Conservation (phyloP, 2,329 filamentous ascomycete genomes). For the Ophiostoma tasmaniense region DNA sequence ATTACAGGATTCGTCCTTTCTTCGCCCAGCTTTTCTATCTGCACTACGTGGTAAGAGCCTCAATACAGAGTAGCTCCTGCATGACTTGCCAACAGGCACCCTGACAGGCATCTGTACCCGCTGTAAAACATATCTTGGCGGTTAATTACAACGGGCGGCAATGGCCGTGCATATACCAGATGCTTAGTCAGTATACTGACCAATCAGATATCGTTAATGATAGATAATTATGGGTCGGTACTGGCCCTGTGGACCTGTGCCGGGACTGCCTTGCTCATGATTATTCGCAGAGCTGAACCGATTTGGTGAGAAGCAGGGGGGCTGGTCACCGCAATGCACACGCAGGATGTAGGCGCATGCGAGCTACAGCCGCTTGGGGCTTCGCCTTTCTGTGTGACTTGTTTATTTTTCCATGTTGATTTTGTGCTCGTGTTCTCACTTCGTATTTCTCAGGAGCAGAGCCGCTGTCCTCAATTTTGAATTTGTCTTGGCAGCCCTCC, state of each 20-base stretch:
- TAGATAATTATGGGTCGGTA: neutral
- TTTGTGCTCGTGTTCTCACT: neutral
- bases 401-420: neutral
- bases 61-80: neutral
- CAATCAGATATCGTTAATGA: neutral
- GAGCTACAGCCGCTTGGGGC: neutral
- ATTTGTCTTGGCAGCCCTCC: neutral
- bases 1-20: too few relatives aligned
- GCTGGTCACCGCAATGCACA: neutral
- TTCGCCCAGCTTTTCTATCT: neutral
- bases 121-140: neutral
- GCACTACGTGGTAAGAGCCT: neutral
- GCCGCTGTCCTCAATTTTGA: neutral
- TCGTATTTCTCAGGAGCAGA: neutral
- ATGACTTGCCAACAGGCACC: neutral
- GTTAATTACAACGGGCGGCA: neutral
- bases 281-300: neutral
- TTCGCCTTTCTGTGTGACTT: neutral
- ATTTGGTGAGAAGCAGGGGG: neutral
- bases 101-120: neutral
- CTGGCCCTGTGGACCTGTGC: neutral
- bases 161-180: neutral
- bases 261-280: neutral
- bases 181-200: neutral
- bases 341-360: neutral